Percentiles rank a stretch among this genome's conserved stretches.
These are phyloP conservation scores for Verticillium tricorpus DNA, from an alignment of 2,329 filamentous ascomycete species.

Conservation along the genomic window DNA sequence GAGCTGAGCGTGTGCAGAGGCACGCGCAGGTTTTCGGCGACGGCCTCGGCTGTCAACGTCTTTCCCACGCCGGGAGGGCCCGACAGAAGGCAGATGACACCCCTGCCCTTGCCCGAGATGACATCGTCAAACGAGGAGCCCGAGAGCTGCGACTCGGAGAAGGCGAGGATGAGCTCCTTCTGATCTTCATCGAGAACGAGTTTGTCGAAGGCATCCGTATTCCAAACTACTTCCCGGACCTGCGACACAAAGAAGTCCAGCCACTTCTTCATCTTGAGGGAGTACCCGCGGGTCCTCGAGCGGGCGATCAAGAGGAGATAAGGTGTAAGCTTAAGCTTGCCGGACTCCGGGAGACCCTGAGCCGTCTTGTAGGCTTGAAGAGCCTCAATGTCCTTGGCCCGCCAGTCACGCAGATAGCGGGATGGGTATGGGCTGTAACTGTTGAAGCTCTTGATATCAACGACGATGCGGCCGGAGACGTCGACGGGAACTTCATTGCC, in stretches of 20 bases:
- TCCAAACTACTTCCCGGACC: slow-evolving; percentile 41
- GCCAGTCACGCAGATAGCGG: slow-evolving; percentile 25
- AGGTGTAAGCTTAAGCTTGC: slow-evolving; percentile 21
- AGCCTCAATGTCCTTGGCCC: slow-evolving; percentile 23
- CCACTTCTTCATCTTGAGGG: slow-evolving; percentile 42
- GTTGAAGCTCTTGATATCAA: slow-evolving; percentile 33
- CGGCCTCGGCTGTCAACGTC: slow-evolving; percentile 43
- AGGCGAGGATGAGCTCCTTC: slow-evolving; percentile 47
- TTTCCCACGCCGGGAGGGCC: slow-evolving; percentile 47
- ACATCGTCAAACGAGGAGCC: slow-evolving; percentile 45
- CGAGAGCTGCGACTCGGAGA: slow-evolving; percentile 43
- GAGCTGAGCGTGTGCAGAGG: slow-evolving; percentile 51
- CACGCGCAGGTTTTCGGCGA: slow-evolving; percentile 43
- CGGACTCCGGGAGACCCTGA: slow-evolving; percentile 17
- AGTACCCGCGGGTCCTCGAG: slow-evolving; percentile 38
- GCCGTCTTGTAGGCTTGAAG: slow-evolving; percentile 19
- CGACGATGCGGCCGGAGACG: slow-evolving; percentile 30
- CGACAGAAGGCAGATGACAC: slow-evolving; percentile 55
- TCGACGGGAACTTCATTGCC: slow-evolving; percentile 17
- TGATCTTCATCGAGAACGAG: slow-evolving; percentile 44
- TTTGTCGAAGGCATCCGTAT: slow-evolving; percentile 40
- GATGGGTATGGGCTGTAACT: slow-evolving; percentile 26
- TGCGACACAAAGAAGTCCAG: slow-evolving; percentile 44
- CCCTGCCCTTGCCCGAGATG: slow-evolving; percentile 50
- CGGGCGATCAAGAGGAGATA: slow-evolving; percentile 28